Evolutionary conservation across 2,329 filamentous ascomycete species (phyloP).

Genomic region (Orbilia quercus): DNA sequence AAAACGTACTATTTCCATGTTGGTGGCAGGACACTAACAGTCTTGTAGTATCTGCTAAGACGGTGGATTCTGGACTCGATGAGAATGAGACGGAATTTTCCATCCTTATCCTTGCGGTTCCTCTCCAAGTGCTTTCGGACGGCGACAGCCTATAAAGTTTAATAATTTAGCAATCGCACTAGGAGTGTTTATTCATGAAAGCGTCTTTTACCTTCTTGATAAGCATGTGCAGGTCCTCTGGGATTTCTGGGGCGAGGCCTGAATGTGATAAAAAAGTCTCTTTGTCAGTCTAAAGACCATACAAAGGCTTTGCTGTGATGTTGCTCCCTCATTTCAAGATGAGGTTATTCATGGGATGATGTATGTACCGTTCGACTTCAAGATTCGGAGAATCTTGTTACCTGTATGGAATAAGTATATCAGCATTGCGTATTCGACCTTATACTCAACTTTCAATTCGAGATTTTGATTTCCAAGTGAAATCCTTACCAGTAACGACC

Average conservation of each 20-base stretch:
- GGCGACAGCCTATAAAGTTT: slow-evolving; percentile 77
- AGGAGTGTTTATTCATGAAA: not conserved
- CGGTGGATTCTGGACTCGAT: slow-evolving; percentile 99
- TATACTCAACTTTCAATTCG: not conserved
- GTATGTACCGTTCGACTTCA: slow-evolving; percentile 94
- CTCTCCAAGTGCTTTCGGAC: slow-evolving; percentile 99
- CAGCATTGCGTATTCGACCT: slow-evolving; percentile 16
- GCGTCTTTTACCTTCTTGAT: slow-evolving; percentile 90
- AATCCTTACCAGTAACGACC: slow-evolving; percentile 86
- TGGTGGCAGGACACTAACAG: slow-evolving; percentile 75
- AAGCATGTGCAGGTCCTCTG: slow-evolving; percentile 99
- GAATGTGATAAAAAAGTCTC: slow-evolving; percentile 74
- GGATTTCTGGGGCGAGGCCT: slow-evolving; percentile 98
- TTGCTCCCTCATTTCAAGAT: not conserved
- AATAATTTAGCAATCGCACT: not conserved
- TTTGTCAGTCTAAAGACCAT: slow-evolving; percentile 90
- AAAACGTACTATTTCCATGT: slow-evolving; percentile 60
- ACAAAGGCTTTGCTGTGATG: slow-evolving; percentile 76
- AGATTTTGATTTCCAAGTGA: slow-evolving; percentile 5
- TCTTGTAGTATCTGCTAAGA: slow-evolving; percentile 99
- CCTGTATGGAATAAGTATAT: slow-evolving; percentile 67
- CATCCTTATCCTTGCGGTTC: slow-evolving; percentile 99
- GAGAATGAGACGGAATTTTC: slow-evolving; percentile 99
- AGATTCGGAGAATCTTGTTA: slow-evolving; percentile 99
- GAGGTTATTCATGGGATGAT: slow-evolving; percentile 59